Evolutionary conservation across 1,139 yeast genomes (phyloP), one percentile per base, ranked within the genome.

Genomic region (Lodderomyces margitis): DNA sequence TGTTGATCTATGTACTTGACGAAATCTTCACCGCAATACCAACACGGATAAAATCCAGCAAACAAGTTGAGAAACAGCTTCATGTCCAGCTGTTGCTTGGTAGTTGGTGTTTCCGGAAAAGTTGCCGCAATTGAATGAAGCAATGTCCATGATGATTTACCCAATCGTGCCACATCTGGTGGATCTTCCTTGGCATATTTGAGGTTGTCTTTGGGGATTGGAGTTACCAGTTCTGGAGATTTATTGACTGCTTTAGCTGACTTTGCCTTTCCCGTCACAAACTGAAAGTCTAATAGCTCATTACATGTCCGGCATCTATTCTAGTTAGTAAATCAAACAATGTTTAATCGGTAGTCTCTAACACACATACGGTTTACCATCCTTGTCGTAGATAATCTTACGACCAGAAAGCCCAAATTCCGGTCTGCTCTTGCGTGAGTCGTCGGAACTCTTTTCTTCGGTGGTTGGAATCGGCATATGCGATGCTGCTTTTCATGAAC

Each of bases 11-110:
- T 70, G 64, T 87, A 89, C 21, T 64, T 63, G 43, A 80, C 75
- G 61, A 94, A 87, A 58, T 91, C 98, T 37, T 78, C 79, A 0
- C 95, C 97, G 66, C 98, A 94, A 66, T 79, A 83, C 87, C 94
- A 84, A 62, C 98, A 92, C 2, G 99, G 99, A 56, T 92, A 92
- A 37, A 91, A 72, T 49, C 81, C 80, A 4, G 95, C 81, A 59
- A 92, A 88, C 6, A 87, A 68, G 14, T 66, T 67, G 40, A 92
- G 58, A 52, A 92, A 91, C 45, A 78, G 77, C 39, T 67, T 69
- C 81, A 92, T 78, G 49, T 89, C 95, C 9, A 62, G 56, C 59
- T 91, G 92, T 51, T 88, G 80, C 20, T 66, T 64, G 4, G 56
- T 57, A 5, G 77, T 59, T 1, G 98, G 95, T 1, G 56, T 61